Conservation (phyloP, 805 yeast genomes). For the Candida ascalaphidarum region DNA sequence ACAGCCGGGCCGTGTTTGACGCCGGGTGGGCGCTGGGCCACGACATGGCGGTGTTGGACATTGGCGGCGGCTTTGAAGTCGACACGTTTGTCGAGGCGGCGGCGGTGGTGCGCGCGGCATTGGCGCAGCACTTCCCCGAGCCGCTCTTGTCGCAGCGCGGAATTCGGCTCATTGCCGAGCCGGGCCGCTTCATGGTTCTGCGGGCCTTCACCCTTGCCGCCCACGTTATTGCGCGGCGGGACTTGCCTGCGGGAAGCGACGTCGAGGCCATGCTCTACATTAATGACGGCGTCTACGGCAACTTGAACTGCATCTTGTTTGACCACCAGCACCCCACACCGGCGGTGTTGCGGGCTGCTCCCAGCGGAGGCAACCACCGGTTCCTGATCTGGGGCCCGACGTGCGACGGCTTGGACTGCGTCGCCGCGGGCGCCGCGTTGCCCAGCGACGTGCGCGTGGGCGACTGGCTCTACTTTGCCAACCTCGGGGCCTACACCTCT, state of each 20-base stretch:
- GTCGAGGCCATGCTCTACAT: slow-evolving; percentile 67
- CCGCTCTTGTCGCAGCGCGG: slow-evolving; percentile 13
- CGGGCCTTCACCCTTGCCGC: slow-evolving; percentile 79
- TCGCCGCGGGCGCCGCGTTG: slow-evolving; percentile 44
- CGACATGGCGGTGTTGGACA: slow-evolving; percentile 54
- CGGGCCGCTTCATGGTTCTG: slow-evolving; percentile 87
- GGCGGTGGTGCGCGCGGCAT: slow-evolving; percentile 42
- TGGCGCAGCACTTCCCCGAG: slow-evolving; percentile 54
- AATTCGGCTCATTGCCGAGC: slow-evolving; percentile 71
- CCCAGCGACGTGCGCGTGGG: slow-evolving; percentile 64
- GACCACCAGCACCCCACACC: slow-evolving; percentile 85
- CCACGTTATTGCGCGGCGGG: slow-evolving; percentile 79
- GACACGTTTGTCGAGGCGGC: slow-evolving; percentile 56
- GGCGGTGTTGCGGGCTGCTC: slow-evolving; percentile 51
- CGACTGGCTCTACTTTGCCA: slow-evolving; percentile 84
- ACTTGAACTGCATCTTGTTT: slow-evolving; percentile 85
- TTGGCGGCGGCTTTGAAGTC: slow-evolving; percentile 88
- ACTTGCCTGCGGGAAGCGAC: slow-evolving; percentile 8
- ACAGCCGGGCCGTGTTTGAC: slow-evolving; percentile 63
- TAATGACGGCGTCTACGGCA: slow-evolving; percentile 94
- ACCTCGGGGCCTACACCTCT: slow-evolving; percentile 86
- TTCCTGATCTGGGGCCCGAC: slow-evolving; percentile 97
- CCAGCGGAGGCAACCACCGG: slow-evolving; percentile 1
- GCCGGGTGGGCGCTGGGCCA: slow-evolving; percentile 39
- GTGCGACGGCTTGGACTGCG: slow-evolving; percentile 92